Conservation (phyloP, 257 asterid species). For the Agastache rugosa region DNA sequence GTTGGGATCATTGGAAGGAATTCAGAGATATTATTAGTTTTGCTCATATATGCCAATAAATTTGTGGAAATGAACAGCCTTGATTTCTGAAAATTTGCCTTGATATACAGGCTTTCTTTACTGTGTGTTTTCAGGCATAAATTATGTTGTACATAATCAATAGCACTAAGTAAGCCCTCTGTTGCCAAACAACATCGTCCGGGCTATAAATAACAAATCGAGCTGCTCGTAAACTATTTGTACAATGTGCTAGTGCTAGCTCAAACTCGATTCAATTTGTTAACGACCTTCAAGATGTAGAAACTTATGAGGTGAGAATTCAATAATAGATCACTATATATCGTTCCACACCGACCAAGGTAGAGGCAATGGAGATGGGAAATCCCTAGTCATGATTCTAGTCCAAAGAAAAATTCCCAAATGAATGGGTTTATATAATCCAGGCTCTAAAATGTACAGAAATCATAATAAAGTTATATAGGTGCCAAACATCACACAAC, state of each 20-base stretch:
- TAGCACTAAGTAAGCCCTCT: no score
- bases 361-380: neutral
- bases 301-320: neutral
- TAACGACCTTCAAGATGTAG: neutral
- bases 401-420: slow-evolving; percentile 24
- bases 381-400: neutral
- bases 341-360: neutral
- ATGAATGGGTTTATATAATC: slow-evolving; percentile 24
- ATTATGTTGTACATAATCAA: neutral
- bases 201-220: neutral
- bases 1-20: neutral
- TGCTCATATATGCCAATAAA: slow-evolving; percentile 24
- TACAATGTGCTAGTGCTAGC: neutral
- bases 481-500: slow-evolving; percentile 25
- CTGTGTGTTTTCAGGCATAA: no score
- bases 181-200: no score
- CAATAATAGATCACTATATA: neutral
- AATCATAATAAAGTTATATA: slow-evolving; percentile 14
- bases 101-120: neutral
- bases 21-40: slow-evolving; percentile 2
- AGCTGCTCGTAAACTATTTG: neutral
- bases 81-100: neutral
- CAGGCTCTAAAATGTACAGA: slow-evolving; percentile 37
- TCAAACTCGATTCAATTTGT: neutral
- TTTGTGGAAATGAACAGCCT: neutral